Base-by-base conservation (phyloP, 2,329 filamentous ascomycete species). In the Alternaria sp. region DNA sequence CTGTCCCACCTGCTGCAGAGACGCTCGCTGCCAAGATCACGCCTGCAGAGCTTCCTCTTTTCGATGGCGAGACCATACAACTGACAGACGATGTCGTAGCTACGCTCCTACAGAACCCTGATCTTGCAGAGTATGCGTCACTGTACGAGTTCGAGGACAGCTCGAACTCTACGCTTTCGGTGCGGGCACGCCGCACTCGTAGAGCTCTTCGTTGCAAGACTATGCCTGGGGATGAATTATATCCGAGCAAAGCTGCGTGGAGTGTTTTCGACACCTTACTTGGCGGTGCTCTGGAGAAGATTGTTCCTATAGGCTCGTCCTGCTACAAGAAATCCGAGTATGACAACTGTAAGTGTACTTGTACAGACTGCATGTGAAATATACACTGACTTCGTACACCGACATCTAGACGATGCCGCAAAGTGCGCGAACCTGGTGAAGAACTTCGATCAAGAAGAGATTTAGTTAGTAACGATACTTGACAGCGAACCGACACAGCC, bases 81-180 rank as follows among this genome's bases (percentile, higher is more conserved):
- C 57, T 75, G 50, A 74, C 72, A 1, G 71, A 75, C 44, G 51
- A 63, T 14, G 70, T 73, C 9, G 38, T 75, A 36, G 48, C 66
- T 10, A 54, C 65, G 16, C 61, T 74, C 16, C 60, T 63, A 22
- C 51, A 54, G n/a, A 66, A 69, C 40, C 54, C 62, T 5, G 56
- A 63, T 16, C 57, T 70, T 16, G 60, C 68, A 1, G 54, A 71
- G 25, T 70, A 70, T 54, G 72, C 70, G 22, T 63, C 67, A 7
- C 60, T 73, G 1, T 71, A 57, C 81, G 83, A 49, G 74, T 86
- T 76, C 34, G 72, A 59, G 14, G 66, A 74, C 49, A 62, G 56
- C 50, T 49, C 55, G 4, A 62, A 69, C 8, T 59, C 66, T 3
- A 64, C 50, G n/a, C 7, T 57, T 30, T 58, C 50, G 10, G 57